Percentiles rank a stretch among this genome's conserved stretches.
Conservation (phyloP, 2,329 filamentous ascomycete species). For the Aplosporella prunicola region DNA sequence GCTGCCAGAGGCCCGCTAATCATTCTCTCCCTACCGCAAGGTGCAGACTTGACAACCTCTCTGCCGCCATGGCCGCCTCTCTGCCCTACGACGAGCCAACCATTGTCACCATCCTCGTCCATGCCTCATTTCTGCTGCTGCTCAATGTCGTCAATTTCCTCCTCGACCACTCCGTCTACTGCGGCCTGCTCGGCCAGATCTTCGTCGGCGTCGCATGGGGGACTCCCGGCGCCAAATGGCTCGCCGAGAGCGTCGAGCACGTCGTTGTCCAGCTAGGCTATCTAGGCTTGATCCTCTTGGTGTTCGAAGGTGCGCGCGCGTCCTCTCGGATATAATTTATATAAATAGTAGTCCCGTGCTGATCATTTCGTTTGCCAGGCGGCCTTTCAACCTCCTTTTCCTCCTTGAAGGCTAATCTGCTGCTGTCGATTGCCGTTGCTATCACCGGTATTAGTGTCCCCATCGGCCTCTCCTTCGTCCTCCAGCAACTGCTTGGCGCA, state of each 20-base stretch:
- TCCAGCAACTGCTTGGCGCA: conserved; percentile 42
- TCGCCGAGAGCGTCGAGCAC: conserved; percentile 44
- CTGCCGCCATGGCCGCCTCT: conserved; percentile 14
- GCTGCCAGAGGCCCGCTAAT: too few relatives aligned
- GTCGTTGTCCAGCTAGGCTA: conserved; percentile 59
- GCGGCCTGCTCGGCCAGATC: conserved; percentile 63
- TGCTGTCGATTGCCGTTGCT: conserved; percentile 53
- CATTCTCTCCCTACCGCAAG: too few relatives aligned
- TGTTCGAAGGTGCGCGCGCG: conserved; percentile 52
- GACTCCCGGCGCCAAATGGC: conserved; percentile 53
- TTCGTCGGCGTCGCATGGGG: conserved; percentile 63
- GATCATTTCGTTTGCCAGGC: conserved; percentile 33
- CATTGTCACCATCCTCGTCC: conserved; percentile 50
- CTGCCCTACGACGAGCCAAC: conserved; percentile 54
- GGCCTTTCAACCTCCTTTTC: conserved; percentile 48
- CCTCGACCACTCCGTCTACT: conserved; percentile 54
- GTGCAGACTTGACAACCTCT: too few relatives aligned
- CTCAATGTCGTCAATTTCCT: conserved; percentile 50
- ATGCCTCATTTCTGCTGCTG: conserved; percentile 52
- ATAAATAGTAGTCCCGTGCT: not conserved
- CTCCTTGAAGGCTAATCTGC: conserved; percentile 50
- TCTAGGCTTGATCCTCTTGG: conserved; percentile 60
- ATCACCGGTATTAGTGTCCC: conserved; percentile 55
- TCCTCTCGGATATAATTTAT: not conserved
- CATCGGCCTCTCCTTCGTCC: conserved; percentile 55